Conservation (phyloP, 2,329 filamentous ascomycete genomes). For the Penicillium sp. region DNA sequence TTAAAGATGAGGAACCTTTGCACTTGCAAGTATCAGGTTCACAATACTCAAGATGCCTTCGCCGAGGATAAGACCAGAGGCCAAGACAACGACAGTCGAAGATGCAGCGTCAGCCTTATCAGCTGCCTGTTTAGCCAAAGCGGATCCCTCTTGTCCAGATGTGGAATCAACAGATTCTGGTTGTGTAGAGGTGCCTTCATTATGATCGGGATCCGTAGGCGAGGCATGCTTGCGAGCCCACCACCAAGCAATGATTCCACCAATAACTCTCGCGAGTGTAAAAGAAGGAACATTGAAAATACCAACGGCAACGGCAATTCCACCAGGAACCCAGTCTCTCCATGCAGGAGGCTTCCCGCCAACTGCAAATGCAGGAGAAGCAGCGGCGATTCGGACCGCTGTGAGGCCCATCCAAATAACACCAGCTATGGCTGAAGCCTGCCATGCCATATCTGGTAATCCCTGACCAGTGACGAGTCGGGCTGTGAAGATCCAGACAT, state of each 20-base stretch:
- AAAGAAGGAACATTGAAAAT: conserved; percentile 99
- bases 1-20: conserved; percentile 69
- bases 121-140: conserved; percentile 44
- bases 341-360: conserved; percentile 51
- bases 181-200: neutral
- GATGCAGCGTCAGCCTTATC: conserved; percentile 38
- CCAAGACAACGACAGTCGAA: conserved; percentile 81
- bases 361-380: conserved; percentile 32
- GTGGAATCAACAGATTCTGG: neutral
- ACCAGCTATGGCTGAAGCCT: conserved; percentile 76
- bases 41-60: conserved; percentile 91
- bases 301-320: conserved; percentile 85
- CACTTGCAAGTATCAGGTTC: conserved; percentile 79
- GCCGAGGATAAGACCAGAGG: conserved; percentile 84
- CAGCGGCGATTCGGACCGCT: conserved; percentile 62
- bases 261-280: conserved; percentile 81
- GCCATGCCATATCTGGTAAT: conserved; percentile 76
- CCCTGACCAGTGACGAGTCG: conserved; percentile 89
- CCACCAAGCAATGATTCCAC: conserved; percentile 75
- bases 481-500: conserved; percentile 97
- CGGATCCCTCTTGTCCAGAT: neutral
- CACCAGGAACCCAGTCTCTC: conserved; percentile 79
- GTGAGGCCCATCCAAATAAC: conserved; percentile 73
- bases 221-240: conserved; percentile 59
- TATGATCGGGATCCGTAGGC: neutral